phyloP scores from a whole-genome alignment of 768 basidiomycete species.

The Hericium erinaceus region DNA sequence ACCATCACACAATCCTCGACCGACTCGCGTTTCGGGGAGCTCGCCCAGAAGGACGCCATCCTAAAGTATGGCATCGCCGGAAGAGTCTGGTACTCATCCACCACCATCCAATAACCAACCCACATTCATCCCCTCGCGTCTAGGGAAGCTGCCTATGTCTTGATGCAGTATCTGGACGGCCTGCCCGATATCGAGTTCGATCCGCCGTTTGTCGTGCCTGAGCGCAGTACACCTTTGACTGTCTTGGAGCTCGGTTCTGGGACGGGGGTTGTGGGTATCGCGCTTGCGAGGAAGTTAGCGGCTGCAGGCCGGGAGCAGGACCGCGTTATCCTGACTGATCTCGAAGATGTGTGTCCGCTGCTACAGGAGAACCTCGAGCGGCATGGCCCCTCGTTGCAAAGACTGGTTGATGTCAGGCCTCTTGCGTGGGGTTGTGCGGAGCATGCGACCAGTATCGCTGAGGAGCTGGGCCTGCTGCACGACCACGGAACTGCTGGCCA shows the following conservation, averaged over 20 bases:
- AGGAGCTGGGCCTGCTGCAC: conserved; percentile 29
- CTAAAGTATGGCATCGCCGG: conserved; percentile 74
- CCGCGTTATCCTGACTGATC: conserved; percentile 55
- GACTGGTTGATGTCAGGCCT: conserved; percentile 37
- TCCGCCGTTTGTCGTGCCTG: conserved; percentile 28
- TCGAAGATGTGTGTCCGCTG: conserved; percentile 59
- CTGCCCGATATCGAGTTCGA: conserved; percentile 35
- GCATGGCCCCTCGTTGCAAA: not conserved
- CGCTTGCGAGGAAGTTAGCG: conserved; percentile 35
- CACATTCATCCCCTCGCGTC: not conserved
- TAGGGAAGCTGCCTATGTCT: conserved; percentile 69
- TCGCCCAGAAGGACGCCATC: conserved; percentile 51
- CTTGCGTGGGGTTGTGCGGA: conserved; percentile 60
- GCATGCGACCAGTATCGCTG: conserved; percentile 32
- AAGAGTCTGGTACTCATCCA: conserved; percentile 56
- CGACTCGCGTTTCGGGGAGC: conserved; percentile 18
- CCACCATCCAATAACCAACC: conserved; percentile 29
- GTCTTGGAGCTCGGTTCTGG: conserved; percentile 79
- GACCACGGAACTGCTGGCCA: not conserved
- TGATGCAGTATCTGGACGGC: conserved; percentile 45
- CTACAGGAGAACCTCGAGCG: conserved; percentile 20
- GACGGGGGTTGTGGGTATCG: conserved; percentile 49
- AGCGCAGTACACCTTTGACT: conserved; percentile 25
- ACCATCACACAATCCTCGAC: not conserved
- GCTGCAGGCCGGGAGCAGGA: conserved; percentile 9